These are phyloP conservation scores for Pseudocercospora fuligena DNA, from an alignment of 2,329 filamentous ascomycete species.

Conservation along the genomic window DNA sequence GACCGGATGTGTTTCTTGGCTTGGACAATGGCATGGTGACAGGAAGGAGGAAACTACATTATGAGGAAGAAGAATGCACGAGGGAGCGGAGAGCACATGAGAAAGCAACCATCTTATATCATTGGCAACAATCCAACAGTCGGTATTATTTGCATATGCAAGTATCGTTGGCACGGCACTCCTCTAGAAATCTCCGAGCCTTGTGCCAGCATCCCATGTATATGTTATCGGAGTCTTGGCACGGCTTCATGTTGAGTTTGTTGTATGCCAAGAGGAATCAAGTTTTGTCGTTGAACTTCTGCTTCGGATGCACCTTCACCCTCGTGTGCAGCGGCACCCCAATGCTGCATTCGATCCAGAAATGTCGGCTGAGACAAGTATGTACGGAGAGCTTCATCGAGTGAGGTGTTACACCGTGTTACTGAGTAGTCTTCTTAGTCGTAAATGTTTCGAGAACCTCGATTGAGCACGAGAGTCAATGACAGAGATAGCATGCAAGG, in stretches of 20 bases:
- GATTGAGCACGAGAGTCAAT: too few relatives aligned
- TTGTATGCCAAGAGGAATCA: neutral
- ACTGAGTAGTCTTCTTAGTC: too few relatives aligned
- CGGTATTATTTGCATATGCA: neutral
- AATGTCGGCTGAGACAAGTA: too few relatives aligned
- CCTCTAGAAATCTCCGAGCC: neutral
- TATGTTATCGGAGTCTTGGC: neutral
- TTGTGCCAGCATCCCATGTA: slow-evolving; percentile 1
- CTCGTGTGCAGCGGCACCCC: neutral
- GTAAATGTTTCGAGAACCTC: too few relatives aligned
- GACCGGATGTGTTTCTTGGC: neutral
- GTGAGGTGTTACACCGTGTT: too few relatives aligned
- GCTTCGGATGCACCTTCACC: too few relatives aligned
- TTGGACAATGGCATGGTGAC: neutral
- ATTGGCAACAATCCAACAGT: neutral
- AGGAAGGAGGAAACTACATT: neutral
- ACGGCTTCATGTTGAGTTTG: neutral
- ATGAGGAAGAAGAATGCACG: neutral
- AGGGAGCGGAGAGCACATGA: too few relatives aligned
- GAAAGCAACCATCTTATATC: neutral
- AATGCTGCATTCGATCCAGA: neutral
- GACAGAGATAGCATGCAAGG: too few relatives aligned
- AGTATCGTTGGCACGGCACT: neutral
- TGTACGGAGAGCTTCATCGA: too few relatives aligned
- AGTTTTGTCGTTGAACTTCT: too few relatives aligned